Percentiles rank a stretch among this genome's conserved stretches.
phyloP scores from a whole-genome alignment of 371 early-diverging fungal species.

The Entomophthora muscae region DNA sequence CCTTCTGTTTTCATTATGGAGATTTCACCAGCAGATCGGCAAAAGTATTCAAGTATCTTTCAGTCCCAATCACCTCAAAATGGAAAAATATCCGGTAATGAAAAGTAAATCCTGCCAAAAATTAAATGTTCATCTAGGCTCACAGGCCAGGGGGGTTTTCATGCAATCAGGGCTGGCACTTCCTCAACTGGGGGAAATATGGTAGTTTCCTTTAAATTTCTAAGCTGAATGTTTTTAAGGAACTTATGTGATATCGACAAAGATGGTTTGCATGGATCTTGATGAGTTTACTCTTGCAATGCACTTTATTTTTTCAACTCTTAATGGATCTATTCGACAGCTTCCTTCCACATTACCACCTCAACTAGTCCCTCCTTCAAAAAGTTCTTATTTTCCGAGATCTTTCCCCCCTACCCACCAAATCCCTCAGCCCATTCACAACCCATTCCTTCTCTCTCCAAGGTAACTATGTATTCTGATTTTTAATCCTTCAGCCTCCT shows the following conservation, averaged over 20 bases:
- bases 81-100: constrained; percentile 3
- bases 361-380: not conserved
- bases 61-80: not conserved
- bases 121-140: not conserved
- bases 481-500: not conserved
- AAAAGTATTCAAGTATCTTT: constrained; percentile 5
- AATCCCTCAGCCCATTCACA: no score
- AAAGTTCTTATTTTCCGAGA: not conserved
- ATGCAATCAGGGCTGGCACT: constrained; percentile 3
- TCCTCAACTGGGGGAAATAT: constrained; percentile 5
- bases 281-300: constrained; percentile 6
- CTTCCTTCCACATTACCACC: constrained; percentile 2
- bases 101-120: not conserved
- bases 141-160: not conserved
- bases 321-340: constrained; percentile 1
- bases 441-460: not conserved
- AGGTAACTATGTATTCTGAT: no score
- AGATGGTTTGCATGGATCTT: constrained; percentile 4
- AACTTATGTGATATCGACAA: constrained; percentile 3
- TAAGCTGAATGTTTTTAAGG: not conserved
- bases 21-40: not conserved
- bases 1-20: constrained; percentile 1
- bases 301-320: constrained; percentile 3
- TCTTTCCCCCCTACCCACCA: not conserved
- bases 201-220: not conserved